These are phyloP conservation scores for Ogataea trehalophila DNA, from an alignment of 805 yeast species.

Conservation along the genomic window DNA sequence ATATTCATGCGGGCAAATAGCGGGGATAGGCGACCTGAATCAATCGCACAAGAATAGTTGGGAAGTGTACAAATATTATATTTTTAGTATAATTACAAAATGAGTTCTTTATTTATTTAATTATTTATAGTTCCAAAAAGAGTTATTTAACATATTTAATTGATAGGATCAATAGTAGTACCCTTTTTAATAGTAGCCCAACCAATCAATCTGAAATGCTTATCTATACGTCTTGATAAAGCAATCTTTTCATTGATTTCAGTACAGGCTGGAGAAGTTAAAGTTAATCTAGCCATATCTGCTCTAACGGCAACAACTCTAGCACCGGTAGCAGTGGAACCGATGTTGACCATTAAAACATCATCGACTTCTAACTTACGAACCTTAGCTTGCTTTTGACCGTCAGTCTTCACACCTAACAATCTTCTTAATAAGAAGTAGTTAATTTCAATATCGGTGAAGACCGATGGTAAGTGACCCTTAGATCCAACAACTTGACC, in stretches of 20 bases:
- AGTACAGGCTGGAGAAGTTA: slow-evolving; percentile 98
- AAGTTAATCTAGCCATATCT: slow-evolving; percentile 96
- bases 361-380: slow-evolving; percentile 91
- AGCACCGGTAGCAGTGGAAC: slow-evolving; percentile 99
- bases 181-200: slow-evolving; percentile 99
- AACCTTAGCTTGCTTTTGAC: slow-evolving; percentile 94
- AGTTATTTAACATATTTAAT: slow-evolving; percentile 23
- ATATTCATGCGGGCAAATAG: not conserved
- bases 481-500: slow-evolving; percentile 99
- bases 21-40: not conserved
- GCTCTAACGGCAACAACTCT: slow-evolving; percentile 97
- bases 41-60: not conserved
- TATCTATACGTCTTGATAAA: slow-evolving; percentile 96
- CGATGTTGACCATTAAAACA: slow-evolving; percentile 97
- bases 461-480: slow-evolving; percentile 92
- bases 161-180: slow-evolving; percentile 76
- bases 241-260: slow-evolving; percentile 98
- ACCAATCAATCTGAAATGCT: slow-evolving; percentile 99
- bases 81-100: too few relatives aligned
- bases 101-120: too few relatives aligned
- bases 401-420: slow-evolving; percentile 97
- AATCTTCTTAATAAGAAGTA: slow-evolving; percentile 94
- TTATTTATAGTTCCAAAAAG: too few relatives aligned
- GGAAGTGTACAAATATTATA: not conserved
- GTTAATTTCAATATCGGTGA: slow-evolving; percentile 95